Evolutionary conservation across 208 protist genomes (phyloP).

Genomic region (Naegleria lovaniensis): DNA sequence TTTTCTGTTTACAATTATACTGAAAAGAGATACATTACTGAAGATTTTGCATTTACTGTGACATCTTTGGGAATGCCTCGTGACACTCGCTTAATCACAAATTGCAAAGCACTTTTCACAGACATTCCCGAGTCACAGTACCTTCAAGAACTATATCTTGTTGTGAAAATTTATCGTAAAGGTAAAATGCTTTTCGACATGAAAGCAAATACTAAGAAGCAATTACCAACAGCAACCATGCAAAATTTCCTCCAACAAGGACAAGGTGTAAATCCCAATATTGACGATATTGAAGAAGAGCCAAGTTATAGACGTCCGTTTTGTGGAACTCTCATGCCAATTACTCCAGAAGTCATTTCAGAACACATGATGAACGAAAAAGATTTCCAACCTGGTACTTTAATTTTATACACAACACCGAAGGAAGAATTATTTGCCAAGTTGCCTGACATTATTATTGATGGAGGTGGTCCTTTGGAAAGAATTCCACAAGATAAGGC

Average conservation of each 20-base stretch:
- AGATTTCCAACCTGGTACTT: neutral
- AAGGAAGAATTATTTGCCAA: neutral
- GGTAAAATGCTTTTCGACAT: slow-evolving; percentile 9
- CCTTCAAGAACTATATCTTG: neutral
- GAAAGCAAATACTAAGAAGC: neutral
- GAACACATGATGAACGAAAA: neutral
- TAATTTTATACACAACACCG: neutral
- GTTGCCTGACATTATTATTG: slow-evolving; percentile 16
- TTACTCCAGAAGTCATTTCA: neutral
- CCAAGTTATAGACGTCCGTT: slow-evolving; percentile 5
- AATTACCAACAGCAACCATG: neutral
- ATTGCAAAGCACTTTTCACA: neutral
- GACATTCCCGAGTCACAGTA: neutral
- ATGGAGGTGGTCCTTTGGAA: neutral
- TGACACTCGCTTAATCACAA: neutral
- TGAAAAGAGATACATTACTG: slow-evolving; percentile 12
- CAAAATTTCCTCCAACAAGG: neutral
- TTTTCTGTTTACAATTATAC: slow-evolving; percentile 14
- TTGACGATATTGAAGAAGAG: slow-evolving; percentile 12
- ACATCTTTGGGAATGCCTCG: slow-evolving; percentile 27
- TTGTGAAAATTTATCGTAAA: slow-evolving; percentile 25
- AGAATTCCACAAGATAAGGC: neutral
- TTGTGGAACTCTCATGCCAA: neutral
- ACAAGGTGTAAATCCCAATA: neutral
- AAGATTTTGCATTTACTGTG: neutral